Conservation (phyloP, 768 basidiomycete genomes). For the Peribolospora baueri region DNA sequence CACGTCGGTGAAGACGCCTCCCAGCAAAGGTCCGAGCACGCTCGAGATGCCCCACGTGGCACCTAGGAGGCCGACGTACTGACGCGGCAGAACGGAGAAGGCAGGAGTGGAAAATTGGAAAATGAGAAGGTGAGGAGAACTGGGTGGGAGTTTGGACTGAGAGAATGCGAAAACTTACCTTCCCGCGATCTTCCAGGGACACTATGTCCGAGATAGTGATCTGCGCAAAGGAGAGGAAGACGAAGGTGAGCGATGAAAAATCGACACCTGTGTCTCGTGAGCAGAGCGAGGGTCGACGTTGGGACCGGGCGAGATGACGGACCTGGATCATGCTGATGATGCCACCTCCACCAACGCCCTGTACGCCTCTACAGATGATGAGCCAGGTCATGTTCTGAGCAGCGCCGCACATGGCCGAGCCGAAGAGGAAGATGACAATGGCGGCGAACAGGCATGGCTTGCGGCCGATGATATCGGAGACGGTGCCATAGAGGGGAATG, state of each 20-base stretch:
- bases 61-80: conserved; percentile 2
- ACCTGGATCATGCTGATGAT: not conserved
- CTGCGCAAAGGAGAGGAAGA: not conserved
- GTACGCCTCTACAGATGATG: not conserved
- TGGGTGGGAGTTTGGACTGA: not conserved
- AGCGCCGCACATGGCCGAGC: not conserved
- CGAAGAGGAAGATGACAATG: not conserved
- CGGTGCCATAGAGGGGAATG: no score
- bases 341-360: not conserved
- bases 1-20: not conserved
- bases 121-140: not conserved
- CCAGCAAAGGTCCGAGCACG: conserved; percentile 15
- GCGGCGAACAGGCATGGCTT: not conserved
- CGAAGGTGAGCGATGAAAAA: not conserved
- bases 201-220: conserved; percentile 12
- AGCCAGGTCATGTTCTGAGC: not conserved
- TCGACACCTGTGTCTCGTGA: not conserved
- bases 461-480: no score
- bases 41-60: conserved; percentile 14
- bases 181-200: conserved; percentile 13
- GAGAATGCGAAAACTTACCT: conserved; percentile 10
- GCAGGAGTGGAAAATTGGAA: no score
- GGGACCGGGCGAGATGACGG: not conserved
- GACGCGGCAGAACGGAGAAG: no score
- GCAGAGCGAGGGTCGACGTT: no score